Percentiles rank a stretch among this genome's conserved stretches.
Evolutionary conservation across 192 early-diverging fungal genomes (phyloP).

Genomic region (Linnemannia elongata): DNA sequence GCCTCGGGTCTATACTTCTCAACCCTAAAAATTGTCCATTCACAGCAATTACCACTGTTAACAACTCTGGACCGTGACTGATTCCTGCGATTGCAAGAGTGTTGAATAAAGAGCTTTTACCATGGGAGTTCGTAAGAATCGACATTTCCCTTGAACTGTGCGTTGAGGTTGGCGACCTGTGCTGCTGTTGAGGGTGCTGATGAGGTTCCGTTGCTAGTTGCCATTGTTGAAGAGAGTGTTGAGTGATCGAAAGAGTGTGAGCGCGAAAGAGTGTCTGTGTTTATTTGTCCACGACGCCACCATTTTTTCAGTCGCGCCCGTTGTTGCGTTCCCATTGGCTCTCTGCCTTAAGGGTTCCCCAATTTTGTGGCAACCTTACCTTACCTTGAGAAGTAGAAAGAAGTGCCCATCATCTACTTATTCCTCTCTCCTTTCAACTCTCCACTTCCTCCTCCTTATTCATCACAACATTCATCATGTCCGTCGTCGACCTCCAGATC

Average conservation of each 20-base stretch:
- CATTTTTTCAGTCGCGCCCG: neutral
- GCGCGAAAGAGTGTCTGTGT: slow-evolving; percentile 4
- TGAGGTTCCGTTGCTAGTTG: slow-evolving; percentile 27
- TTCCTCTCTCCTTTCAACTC: neutral
- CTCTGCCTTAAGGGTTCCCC: neutral
- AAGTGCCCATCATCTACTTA: neutral
- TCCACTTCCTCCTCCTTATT: neutral
- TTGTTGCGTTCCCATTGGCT: slow-evolving; percentile 23
- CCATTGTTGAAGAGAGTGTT: slow-evolving; percentile 17
- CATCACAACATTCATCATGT: slow-evolving; percentile 26
- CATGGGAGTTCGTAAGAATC: slow-evolving; percentile 68
- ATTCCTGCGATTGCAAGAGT: neutral
- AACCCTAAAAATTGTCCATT: slow-evolving; percentile 65
- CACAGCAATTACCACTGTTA: neutral
- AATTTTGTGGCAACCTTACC: neutral
- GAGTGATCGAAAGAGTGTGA: slow-evolving; percentile 8
- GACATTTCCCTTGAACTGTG: slow-evolving; percentile 63
- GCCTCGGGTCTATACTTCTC: slow-evolving; percentile 94
- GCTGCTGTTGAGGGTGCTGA: slow-evolving; percentile 30
- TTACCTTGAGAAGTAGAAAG: neutral
- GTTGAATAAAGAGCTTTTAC: slow-evolving; percentile 28
- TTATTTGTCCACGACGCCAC: slow-evolving; percentile 8
- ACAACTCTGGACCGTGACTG: neutral
- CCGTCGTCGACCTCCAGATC: slow-evolving; percentile 53
- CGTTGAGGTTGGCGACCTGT: slow-evolving; percentile 36